Conservation (phyloP, 352 stramenopile species). For the Phytopythium delawarense region DNA sequence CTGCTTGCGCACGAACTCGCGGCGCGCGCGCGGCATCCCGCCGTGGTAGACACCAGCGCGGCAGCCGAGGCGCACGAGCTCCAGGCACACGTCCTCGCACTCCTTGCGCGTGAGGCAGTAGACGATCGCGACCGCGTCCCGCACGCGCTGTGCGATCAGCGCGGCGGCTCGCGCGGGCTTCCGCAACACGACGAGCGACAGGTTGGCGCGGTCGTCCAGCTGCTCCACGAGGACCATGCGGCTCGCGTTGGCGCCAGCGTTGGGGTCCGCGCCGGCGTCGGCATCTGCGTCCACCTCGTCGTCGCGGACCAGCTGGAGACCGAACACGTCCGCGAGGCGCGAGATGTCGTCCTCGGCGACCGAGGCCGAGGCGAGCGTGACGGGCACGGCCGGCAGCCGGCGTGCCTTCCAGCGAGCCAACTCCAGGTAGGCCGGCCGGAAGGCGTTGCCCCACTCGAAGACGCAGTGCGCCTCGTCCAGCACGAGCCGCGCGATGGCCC, state of each 20-base stretch:
- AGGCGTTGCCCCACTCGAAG: slow-evolving; percentile 75
- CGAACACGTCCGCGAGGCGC: slow-evolving; percentile 47
- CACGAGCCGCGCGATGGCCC: slow-evolving; percentile 48
- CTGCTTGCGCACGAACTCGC: slow-evolving; percentile 72
- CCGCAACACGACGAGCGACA: slow-evolving; percentile 50
- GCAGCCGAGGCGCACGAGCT: slow-evolving; percentile 45
- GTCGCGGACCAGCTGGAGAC: slow-evolving; percentile 21
- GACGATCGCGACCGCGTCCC: slow-evolving; percentile 43
- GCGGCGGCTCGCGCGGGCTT: slow-evolving; percentile 28
- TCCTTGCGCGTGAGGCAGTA: slow-evolving; percentile 77
- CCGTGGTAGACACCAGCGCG: slow-evolving; percentile 70
- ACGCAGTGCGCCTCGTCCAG: slow-evolving; percentile 81
- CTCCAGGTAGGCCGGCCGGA: slow-evolving; percentile 67
- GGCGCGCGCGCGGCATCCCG: slow-evolving; percentile 41
- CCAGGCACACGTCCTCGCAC: slow-evolving; percentile 50
- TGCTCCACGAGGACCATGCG: slow-evolving; percentile 58
- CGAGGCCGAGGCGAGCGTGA: slow-evolving; percentile 74
- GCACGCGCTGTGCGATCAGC: slow-evolving; percentile 29
- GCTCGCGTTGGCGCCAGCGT: background rate
- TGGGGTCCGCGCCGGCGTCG: too few species aligned
- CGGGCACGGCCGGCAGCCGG: slow-evolving; percentile 39
- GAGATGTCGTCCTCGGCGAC: slow-evolving; percentile 61
- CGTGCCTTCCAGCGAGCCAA: slow-evolving; percentile 51
- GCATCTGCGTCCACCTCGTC: too few species aligned
- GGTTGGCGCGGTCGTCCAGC: slow-evolving; percentile 57